A percentile compares a stretch with the other conserved stretches of the same genome.
Conservation (phyloP, 495 filamentous ascomycete genomes). For the Cercophora newfieldiana region DNA sequence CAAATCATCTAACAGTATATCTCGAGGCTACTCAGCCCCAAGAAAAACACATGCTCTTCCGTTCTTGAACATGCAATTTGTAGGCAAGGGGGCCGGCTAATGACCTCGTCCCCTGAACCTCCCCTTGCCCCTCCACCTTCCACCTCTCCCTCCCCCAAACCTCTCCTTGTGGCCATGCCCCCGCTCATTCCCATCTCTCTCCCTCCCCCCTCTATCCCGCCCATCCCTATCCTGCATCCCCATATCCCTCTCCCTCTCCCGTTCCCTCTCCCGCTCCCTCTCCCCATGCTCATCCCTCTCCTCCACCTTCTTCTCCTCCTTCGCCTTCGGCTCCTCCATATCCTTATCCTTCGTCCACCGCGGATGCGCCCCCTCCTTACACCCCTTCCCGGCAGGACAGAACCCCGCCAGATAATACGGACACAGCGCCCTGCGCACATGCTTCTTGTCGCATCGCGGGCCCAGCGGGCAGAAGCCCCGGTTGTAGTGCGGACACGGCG, state of each 20-base stretch:
- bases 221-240: background rate
- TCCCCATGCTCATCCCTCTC: constrained; percentile 30
- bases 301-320: constrained; percentile 55
- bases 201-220: constrained; percentile 31
- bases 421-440: constrained; percentile 76
- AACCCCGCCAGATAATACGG: constrained; percentile 90
- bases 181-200: constrained; percentile 26
- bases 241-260: constrained; percentile 9
- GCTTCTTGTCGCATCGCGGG: constrained; percentile 79
- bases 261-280: constrained; percentile 22
- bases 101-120: constrained; percentile 27
- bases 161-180: constrained; percentile 37
- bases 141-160: constrained; percentile 36
- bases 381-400: constrained; percentile 76
- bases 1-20: background rate
- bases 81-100: constrained; percentile 2
- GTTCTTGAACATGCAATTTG: too few relatives aligned
- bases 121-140: constrained; percentile 37
- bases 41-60: background rate
- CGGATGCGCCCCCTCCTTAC: constrained; percentile 78
- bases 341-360: constrained; percentile 63
- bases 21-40: background rate
- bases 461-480: constrained; percentile 93
- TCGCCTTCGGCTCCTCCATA: constrained; percentile 70
- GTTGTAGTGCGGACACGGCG: constrained; percentile 91